Evolutionary conservation across 2,329 filamentous ascomycete genomes (phyloP).

Genomic region (Claviceps citrina): DNA sequence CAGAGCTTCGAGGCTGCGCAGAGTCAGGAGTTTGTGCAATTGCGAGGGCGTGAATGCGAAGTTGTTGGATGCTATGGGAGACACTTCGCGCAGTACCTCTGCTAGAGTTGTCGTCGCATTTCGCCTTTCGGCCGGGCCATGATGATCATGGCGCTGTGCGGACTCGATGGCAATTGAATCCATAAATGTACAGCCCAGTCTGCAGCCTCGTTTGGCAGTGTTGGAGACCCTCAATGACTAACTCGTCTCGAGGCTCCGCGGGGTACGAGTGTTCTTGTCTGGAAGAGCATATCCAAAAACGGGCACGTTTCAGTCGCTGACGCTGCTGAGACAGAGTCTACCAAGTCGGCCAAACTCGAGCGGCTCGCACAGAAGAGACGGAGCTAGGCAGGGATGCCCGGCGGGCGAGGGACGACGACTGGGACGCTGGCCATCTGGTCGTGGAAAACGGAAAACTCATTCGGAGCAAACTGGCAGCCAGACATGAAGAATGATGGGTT

Average conservation of each 20-base stretch:
- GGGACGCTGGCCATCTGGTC: neutral
- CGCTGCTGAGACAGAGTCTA: neutral
- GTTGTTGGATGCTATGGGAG: constrained; percentile 21
- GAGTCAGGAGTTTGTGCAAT: constrained; percentile 36
- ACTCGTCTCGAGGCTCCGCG: neutral
- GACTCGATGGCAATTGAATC: constrained; percentile 2
- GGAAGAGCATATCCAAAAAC: constrained; percentile 1
- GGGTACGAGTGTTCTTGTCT: neutral
- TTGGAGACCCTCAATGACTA: neutral
- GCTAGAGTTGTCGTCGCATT: constrained; percentile 4
- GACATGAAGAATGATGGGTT: no score
- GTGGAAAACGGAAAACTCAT: neutral
- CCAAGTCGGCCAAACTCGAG: neutral
- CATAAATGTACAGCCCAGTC: constrained; percentile 3
- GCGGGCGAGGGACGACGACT: neutral
- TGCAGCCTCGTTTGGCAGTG: neutral
- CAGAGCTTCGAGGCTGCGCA: constrained; percentile 32
- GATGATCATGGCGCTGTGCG: constrained; percentile 4
- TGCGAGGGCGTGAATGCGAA: constrained; percentile 41
- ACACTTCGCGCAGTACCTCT: constrained; percentile 14
- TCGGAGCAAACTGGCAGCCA: neutral
- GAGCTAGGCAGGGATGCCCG: neutral
- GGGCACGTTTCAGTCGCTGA: neutral
- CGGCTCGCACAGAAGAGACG: neutral
- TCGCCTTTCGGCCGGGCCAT: constrained; percentile 5